Evolutionary conservation across 2,329 filamentous ascomycete species (phyloP).

Genomic region (Verticillium zaregamsianum): DNA sequence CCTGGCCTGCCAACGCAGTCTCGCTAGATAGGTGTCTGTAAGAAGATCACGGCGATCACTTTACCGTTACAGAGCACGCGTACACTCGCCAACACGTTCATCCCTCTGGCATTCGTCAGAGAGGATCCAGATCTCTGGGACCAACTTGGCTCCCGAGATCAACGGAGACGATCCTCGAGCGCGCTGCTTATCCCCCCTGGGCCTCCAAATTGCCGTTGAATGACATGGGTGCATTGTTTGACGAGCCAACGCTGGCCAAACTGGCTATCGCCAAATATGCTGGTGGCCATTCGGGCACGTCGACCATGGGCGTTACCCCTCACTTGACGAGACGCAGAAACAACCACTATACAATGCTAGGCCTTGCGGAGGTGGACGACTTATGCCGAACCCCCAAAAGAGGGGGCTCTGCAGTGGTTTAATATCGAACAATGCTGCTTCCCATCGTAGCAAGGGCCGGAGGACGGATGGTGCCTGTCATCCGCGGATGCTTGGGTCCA

Average conservation of each 20-base stretch:
- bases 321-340: background rate
- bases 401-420: background rate
- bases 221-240: background rate
- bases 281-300: background rate
- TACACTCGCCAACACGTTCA: too few relatives aligned
- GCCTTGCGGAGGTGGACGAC: too few relatives aligned
- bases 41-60: background rate
- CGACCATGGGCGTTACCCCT: background rate
- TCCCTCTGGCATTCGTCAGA: background rate
- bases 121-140: background rate
- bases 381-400: background rate
- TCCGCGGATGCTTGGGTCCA: background rate
- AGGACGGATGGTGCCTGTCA: background rate
- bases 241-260: background rate
- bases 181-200: constrained; percentile 3
- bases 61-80: background rate
- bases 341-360: background rate
- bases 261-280: background rate
- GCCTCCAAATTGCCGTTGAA: constrained; percentile 4
- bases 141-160: constrained; percentile 5
- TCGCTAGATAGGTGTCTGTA: too few relatives aligned
- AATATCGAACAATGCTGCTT: background rate
- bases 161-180: constrained; percentile 5
- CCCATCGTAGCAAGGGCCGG: background rate
- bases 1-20: background rate